Evolutionary conservation across 2,329 filamentous ascomycete species (phyloP).

Genomic region (Hortaea werneckii): DNA sequence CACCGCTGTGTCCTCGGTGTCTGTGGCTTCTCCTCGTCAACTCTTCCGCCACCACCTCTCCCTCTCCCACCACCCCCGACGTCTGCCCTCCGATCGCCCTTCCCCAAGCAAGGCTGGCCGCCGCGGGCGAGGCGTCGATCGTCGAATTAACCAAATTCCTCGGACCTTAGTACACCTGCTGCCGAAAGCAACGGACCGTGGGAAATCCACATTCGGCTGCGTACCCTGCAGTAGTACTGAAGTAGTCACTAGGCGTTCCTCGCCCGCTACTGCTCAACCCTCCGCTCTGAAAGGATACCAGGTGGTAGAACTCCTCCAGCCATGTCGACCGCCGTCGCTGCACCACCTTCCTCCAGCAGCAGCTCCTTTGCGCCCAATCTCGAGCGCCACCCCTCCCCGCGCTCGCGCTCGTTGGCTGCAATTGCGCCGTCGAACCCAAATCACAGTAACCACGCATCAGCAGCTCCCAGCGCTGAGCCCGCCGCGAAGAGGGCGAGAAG

Average conservation of each 20-base stretch:
- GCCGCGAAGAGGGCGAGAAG: slow-evolving; percentile 22
- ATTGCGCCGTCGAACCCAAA: slow-evolving; percentile 25
- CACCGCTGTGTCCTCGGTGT: no score
- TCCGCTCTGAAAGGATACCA: no score
- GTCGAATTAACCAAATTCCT: neutral
- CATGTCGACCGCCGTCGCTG: slow-evolving; percentile 40
- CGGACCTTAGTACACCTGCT: neutral
- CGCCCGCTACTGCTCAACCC: no score
- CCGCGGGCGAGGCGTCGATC: neutral
- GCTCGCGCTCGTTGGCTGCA: slow-evolving; percentile 29
- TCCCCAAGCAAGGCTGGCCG: neutral
- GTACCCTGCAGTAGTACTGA: no score
- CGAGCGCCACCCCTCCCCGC: slow-evolving; percentile 29
- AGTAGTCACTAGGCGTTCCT: no score
- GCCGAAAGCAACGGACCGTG: no score
- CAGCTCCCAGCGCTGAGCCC: slow-evolving; percentile 12
- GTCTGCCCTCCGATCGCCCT: no score
- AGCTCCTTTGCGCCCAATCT: slow-evolving; percentile 25
- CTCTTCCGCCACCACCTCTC: no score
- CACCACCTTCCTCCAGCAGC: slow-evolving; percentile 25
- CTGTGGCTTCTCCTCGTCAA: no score
- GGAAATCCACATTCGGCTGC: no score
- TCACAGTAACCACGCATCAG: slow-evolving; percentile 3
- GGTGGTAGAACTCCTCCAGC: no score
- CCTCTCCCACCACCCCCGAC: no score